A percentile compares a stretch with the other conserved stretches of the same genome.
phyloP scores from a whole-genome alignment of 2,329 filamentous ascomycete species.

The Hymenoscyphus infarciens region DNA sequence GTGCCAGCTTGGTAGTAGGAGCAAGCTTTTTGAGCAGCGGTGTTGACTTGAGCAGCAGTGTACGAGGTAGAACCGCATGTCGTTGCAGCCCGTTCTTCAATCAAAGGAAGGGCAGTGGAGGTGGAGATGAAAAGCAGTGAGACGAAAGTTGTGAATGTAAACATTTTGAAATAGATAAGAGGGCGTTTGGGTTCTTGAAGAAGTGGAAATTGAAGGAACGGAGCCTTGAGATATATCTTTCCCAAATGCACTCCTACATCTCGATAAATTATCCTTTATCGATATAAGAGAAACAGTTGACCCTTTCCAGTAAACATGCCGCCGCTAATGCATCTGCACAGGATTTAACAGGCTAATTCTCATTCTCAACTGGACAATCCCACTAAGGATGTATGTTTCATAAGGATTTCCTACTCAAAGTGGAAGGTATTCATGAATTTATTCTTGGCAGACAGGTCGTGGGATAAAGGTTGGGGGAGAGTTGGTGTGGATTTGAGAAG shows the following conservation, averaged over 20 bases:
- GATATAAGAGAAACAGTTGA: background rate
- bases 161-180: constrained; percentile 7
- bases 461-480: constrained; percentile 3
- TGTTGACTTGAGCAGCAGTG: constrained; percentile 44
- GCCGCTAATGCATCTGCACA: background rate
- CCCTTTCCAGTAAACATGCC: background rate
- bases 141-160: constrained; percentile 7
- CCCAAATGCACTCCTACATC: background rate
- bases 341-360: background rate
- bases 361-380: background rate
- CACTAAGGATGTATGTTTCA: background rate
- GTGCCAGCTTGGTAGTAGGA: constrained; percentile 43
- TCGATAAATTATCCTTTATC: background rate
- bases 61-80: constrained; percentile 54
- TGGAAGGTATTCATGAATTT: constrained; percentile 2
- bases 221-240: background rate
- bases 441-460: background rate
- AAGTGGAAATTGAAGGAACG: background rate
- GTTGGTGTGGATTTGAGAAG: background rate
- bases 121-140: constrained; percentile 11
- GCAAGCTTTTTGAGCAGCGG: constrained; percentile 51
- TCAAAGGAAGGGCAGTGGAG: constrained; percentile 19
- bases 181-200: background rate
- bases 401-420: background rate
- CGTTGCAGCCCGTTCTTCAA: constrained; percentile 43